These are phyloP conservation scores for Pseudotsuga menziesii DNA, from an alignment of 75 land plant genomes.

Conservation along the genomic window DNA sequence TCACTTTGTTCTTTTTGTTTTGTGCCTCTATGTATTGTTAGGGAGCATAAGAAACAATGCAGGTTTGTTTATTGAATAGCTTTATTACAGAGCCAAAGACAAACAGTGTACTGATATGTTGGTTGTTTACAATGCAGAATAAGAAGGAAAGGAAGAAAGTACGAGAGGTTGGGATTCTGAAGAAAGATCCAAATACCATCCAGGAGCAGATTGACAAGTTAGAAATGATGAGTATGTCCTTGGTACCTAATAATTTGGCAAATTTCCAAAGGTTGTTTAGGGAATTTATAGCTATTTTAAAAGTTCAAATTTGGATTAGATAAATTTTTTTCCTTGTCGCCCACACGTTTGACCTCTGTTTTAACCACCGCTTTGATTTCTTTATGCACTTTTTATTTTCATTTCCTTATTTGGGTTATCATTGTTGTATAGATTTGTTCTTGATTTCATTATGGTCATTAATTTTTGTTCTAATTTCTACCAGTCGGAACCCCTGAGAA, in stretches of 20 bases:
- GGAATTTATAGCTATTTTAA: too few species aligned
- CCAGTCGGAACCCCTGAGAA: too few species aligned
- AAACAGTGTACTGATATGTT: not conserved
- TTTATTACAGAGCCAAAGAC: too few species aligned
- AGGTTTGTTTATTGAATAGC: not conserved
- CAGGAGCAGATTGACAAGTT: conserved; percentile 92
- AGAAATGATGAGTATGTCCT: conserved; percentile 93
- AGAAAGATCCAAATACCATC: conserved; percentile 92
- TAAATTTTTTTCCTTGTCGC: too few species aligned
- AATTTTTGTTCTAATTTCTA: too few species aligned
- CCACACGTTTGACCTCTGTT: too few species aligned
- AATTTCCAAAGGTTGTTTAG: not conserved
- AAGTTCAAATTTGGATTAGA: too few species aligned
- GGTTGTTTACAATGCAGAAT: conserved; percentile 50
- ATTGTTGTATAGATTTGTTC: too few species aligned
- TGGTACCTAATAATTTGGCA: not conserved
- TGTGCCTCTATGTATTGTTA: not conserved
- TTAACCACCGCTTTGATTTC: too few species aligned
- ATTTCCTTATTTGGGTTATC: too few species aligned
- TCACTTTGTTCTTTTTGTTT: not conserved
- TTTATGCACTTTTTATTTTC: not conserved
- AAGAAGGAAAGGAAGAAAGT: conserved; percentile 99
- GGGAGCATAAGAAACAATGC: not conserved
- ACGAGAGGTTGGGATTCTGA: conserved; percentile 95
- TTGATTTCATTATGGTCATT: too few species aligned